These are phyloP conservation scores for Triticum dicoccoides DNA, from an alignment of 176 grass and related monocot species.

Conservation along the genomic window DNA sequence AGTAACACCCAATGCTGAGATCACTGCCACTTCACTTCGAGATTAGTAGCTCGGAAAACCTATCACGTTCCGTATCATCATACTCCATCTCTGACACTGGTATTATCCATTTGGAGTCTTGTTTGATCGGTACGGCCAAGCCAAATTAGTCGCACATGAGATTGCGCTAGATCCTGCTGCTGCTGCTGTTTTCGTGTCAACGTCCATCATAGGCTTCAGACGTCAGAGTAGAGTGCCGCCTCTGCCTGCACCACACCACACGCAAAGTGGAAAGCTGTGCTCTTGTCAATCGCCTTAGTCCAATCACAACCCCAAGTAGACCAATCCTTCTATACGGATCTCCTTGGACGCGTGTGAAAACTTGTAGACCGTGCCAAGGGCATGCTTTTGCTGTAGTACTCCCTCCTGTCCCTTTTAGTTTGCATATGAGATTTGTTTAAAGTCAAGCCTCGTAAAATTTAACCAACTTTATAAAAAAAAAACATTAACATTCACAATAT, in stretches of 20 bases:
- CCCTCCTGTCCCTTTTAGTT: too few species aligned
- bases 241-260: neutral
- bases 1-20: too few species aligned
- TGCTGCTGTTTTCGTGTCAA: neutral
- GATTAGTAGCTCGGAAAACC: too few species aligned
- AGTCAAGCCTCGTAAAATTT: too few species aligned
- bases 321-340: neutral
- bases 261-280: slow-evolving; percentile 7
- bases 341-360: neutral
- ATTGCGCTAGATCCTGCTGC: neutral
- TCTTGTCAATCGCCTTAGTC: neutral
- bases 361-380: neutral
- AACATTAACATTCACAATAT: too few species aligned
- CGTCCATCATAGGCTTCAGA: neutral
- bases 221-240: neutral
- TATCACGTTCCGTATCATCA: too few species aligned
- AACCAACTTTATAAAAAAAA: too few species aligned
- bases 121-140: neutral
- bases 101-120: neutral
- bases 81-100: too few species aligned
- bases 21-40: too few species aligned
- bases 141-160: neutral
- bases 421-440: too few species aligned
- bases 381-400: too few species aligned
- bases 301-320: neutral